Percentiles rank a stretch among this genome's conserved stretches.
Conservation (phyloP, 306 rosid species). For the Pueraria montana region DNA sequence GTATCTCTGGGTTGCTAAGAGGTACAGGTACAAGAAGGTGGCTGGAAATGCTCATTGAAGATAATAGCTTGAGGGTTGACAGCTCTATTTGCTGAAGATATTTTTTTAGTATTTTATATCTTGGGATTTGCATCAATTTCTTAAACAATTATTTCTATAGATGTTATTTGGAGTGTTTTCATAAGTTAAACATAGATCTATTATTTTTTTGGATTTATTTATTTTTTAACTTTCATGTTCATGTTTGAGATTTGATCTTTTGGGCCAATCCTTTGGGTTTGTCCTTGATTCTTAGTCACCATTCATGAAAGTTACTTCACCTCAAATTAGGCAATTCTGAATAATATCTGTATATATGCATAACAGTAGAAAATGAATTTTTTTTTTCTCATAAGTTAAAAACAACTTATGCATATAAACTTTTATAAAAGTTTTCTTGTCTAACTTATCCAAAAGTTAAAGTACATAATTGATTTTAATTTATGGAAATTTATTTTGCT, state of each 20-base stretch:
- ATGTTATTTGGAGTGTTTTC: conserved; percentile 3
- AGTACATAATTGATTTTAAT: no score
- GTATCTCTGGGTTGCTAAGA: conserved; percentile 69
- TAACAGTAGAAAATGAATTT: no score
- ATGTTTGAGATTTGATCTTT: conserved; percentile 2
- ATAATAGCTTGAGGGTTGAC: neutral
- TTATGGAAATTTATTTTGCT: no score
- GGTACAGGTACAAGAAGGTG: conserved; percentile 71
- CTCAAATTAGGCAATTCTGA: neutral
- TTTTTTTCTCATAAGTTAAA: no score
- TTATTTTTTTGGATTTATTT: neutral
- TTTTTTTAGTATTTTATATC: neutral
- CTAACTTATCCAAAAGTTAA: no score
- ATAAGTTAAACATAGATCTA: neutral
- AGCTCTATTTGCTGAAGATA: neutral
- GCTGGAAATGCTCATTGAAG: conserved; percentile 37
- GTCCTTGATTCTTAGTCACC: neutral
- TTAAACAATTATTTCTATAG: conserved; percentile 17
- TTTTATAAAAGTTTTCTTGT: no score
- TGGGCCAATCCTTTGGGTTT: neutral
- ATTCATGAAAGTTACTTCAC: neutral
- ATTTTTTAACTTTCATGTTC: neutral
- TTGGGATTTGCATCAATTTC: neutral
- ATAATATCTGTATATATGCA: no score
- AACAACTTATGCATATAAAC: no score